These are phyloP conservation scores for Alternaria atra DNA, from an alignment of 2,329 filamentous ascomycete species.

Conservation along the genomic window DNA sequence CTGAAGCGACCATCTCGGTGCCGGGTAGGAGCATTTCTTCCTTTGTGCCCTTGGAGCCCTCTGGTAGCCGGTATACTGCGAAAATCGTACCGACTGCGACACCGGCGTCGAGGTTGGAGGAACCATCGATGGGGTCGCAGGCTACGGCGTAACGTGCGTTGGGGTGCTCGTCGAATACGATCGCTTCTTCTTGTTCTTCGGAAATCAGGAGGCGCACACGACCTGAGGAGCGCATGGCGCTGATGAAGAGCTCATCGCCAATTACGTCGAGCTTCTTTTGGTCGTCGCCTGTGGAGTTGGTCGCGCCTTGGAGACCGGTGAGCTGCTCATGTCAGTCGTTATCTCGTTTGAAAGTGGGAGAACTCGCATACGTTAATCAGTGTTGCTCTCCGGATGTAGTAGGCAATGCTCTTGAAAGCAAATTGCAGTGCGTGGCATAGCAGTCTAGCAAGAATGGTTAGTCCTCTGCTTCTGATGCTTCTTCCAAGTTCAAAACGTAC, in stretches of 20 bases:
- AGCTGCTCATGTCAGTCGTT: constrained; percentile 59
- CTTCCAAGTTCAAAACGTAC: constrained; percentile 61
- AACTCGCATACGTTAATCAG: constrained; percentile 74
- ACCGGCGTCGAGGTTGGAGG: constrained; percentile 95
- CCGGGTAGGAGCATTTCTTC: constrained; percentile 91
- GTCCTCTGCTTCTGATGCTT: neutral
- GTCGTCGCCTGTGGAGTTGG: constrained; percentile 95
- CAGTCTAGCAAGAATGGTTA: constrained; percentile 65
- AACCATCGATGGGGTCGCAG: constrained; percentile 97
- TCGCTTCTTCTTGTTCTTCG: constrained; percentile 93
- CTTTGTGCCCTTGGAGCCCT: constrained; percentile 75
- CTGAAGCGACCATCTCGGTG: constrained; percentile 88
- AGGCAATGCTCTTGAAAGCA: constrained; percentile 99
- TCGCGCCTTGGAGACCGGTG: constrained; percentile 90
- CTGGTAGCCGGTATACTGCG: constrained; percentile 87
- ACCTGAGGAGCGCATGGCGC: constrained; percentile 90
- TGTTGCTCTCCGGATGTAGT: constrained; percentile 96
- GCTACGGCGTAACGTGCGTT: constrained; percentile 88
- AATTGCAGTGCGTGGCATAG: constrained; percentile 98
- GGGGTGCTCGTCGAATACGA: constrained; percentile 81
- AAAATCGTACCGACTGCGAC: constrained; percentile 99
- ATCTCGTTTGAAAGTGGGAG: neutral
- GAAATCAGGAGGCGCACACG: constrained; percentile 94
- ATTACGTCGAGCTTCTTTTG: constrained; percentile 99
- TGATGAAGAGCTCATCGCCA: constrained; percentile 96